Evolutionary conservation across 2,329 filamentous ascomycete genomes (phyloP).

Genomic region (Apiospora phragmitis): DNA sequence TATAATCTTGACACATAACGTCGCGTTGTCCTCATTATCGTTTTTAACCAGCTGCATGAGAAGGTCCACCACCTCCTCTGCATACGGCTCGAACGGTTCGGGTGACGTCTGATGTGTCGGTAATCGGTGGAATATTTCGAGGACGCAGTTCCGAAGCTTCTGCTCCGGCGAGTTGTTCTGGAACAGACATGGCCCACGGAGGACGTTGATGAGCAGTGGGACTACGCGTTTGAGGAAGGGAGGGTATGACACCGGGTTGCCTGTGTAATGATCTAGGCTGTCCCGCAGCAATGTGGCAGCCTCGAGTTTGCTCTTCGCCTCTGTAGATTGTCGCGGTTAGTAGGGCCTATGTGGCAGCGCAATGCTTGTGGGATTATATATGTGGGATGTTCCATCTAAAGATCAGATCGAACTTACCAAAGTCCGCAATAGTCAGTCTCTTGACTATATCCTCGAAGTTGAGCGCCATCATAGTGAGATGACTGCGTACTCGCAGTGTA

Average conservation of each 20-base stretch:
- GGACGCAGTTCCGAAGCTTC: slow-evolving; percentile 88
- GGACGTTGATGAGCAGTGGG: slow-evolving; percentile 82
- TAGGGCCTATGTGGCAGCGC: slow-evolving; percentile 17
- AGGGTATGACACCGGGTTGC: slow-evolving; percentile 70
- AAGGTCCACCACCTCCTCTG: slow-evolving; percentile 84
- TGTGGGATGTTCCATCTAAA: not conserved
- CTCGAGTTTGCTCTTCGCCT: slow-evolving; percentile 78
- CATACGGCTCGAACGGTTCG: slow-evolving; percentile 85
- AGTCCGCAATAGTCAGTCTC: slow-evolving; percentile 57
- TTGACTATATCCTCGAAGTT: slow-evolving; percentile 65
- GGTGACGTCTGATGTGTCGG: slow-evolving; percentile 68
- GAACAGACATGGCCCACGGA: slow-evolving; percentile 86
- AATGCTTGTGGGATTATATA: not conserved
- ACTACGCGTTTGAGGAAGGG: slow-evolving; percentile 85
- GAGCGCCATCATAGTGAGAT: slow-evolving; percentile 58
- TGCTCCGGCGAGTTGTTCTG: slow-evolving; percentile 89
- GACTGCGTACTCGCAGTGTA: slow-evolving; percentile 31
- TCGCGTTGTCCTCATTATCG: slow-evolving; percentile 98
- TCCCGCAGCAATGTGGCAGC: slow-evolving; percentile 87
- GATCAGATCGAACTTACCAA: slow-evolving; percentile 44
- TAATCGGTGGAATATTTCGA: slow-evolving; percentile 92
- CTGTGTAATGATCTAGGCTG: slow-evolving; percentile 85
- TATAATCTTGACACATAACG: slow-evolving; percentile 96
- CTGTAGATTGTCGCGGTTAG: slow-evolving; percentile 44
- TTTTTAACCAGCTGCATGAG: slow-evolving; percentile 84